Evolutionary conservation across 169 alveolate genomes (phyloP), one percentile per base, ranked within the genome.

Genomic region (Eimeria brunetti): DNA sequence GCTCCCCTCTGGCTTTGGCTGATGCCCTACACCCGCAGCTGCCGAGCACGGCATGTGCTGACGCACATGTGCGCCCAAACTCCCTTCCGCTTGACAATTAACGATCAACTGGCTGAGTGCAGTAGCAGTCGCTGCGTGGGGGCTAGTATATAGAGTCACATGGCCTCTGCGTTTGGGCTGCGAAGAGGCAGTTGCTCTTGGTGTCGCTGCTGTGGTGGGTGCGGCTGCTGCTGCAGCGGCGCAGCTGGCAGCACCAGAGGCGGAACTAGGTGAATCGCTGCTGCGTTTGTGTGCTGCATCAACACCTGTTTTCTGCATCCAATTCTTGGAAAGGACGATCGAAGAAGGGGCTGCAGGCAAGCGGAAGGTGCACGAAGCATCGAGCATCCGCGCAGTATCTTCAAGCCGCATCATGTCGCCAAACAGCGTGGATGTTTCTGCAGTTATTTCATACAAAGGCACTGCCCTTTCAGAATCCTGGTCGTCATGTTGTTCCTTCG

Each of bases 321-420:
- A 84, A 5, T 58, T 58, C 53, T 33, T n/a, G n/a, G 20, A 33
- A 53, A 58, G 67, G 4, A 85, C 69, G 41, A 36, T 41, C 20
- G 92, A 85, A 85, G 62, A 56, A 22, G 92, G 92, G 18, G 92
- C 92, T 62, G 92, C 92, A 5, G 92, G 81, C 81, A 85, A 49
- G 64, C 92, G 92, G 49, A 85, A 85, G 16, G 92, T 85, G 80
- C 92, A 85, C 69, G 92, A 85, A 6, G 92, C 92, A 38, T 85
- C 80, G 44, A 85, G 80, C 92, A 85, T 85, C 44, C 92, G 81
- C 62, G 80, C 92, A 41, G 92, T 85, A 44, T 85, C 92, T 41
- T 85, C 92, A 11, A 85, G 92, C 56, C 92, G 92, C 92, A 85
- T 85, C 62, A 85, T 85, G 49, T 85, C 92, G 44, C 92, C 92